Conservation (phyloP, 202 grass and related monocot species). For the Carex sylvatica region DNA sequence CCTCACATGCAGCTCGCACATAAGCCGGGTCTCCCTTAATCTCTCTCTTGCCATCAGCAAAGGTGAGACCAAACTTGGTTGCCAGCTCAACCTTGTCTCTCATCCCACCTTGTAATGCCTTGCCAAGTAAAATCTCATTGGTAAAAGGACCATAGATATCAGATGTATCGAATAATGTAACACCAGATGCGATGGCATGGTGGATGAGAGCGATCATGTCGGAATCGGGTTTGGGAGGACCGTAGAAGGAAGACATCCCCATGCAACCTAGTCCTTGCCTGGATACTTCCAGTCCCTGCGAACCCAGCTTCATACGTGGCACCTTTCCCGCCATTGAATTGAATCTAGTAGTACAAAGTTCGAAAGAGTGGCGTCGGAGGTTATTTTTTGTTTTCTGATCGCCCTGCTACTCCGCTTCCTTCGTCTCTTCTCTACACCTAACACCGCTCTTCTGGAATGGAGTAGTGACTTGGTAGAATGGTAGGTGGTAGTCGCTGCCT, state of each 20-base stretch:
- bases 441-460: too few relatives aligned
- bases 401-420: background rate
- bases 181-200: conserved; percentile 57
- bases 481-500: too few relatives aligned
- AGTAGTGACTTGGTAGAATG: too few relatives aligned
- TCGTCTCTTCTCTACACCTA: background rate
- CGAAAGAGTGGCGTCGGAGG: background rate
- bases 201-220: conserved; percentile 76
- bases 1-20: conserved; percentile 56
- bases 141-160: conserved; percentile 72
- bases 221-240: conserved; percentile 53
- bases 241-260: conserved; percentile 77
- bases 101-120: conserved; percentile 51
- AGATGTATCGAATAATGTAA: conserved; percentile 58
- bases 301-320: conserved; percentile 53
- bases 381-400: background rate
- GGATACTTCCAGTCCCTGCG: conserved; percentile 71
- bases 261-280: conserved; percentile 74
- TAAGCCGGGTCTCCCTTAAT: conserved; percentile 56
- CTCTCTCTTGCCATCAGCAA: conserved; percentile 26
- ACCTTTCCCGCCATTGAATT: conserved; percentile 12
- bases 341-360: background rate
- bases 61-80: conserved; percentile 53
- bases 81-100: conserved; percentile 67
- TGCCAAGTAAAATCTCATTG: conserved; percentile 67